Percentiles rank a stretch among this genome's conserved stretches.
Evolutionary conservation across 768 basidiomycete species (phyloP).

Genomic region (Trichaptum fuscoviolaceum): DNA sequence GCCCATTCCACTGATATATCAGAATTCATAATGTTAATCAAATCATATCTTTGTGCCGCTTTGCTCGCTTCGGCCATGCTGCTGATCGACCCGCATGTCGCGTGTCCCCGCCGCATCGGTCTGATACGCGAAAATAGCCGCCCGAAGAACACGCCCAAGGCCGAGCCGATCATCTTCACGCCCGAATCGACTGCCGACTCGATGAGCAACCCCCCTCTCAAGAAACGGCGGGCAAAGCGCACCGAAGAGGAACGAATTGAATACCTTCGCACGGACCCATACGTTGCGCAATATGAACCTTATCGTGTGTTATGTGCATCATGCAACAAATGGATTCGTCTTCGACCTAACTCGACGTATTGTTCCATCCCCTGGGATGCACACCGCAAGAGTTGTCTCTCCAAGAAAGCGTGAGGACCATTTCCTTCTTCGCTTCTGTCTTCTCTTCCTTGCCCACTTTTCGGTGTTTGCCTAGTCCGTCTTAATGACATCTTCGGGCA

Average conservation of each 20-base stretch:
- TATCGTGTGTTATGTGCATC: constrained; percentile 74
- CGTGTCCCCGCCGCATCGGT: background rate
- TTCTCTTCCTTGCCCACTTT: background rate
- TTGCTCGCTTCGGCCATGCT: constrained; percentile 12
- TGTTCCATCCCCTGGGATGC: constrained; percentile 89
- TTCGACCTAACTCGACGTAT: constrained; percentile 83
- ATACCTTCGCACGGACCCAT: constrained; percentile 62
- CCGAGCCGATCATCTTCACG: constrained; percentile 37
- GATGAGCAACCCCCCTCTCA: constrained; percentile 46
- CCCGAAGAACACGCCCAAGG: constrained; percentile 21
- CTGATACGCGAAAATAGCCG: constrained; percentile 1
- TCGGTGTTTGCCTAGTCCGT: background rate
- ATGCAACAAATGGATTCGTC: constrained; percentile 82
- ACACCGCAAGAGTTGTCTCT: constrained; percentile 75
- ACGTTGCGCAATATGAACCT: constrained; percentile 76
- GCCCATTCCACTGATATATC: constrained; percentile 10
- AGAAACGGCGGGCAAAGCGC: constrained; percentile 69
- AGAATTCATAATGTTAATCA: constrained; percentile 1
- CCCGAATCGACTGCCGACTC: constrained; percentile 36
- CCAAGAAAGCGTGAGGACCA: constrained; percentile 62
- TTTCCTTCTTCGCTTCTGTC: background rate
- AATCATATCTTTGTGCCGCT: constrained; percentile 10
- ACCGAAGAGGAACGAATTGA: constrained; percentile 75
- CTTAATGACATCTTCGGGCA: background rate
- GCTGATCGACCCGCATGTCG: constrained; percentile 1